A percentile compares a stretch with the other conserved stretches of the same genome.
These are phyloP conservation scores for Bassia scoparia DNA, from an alignment of 148 eudicot genomes.

Conservation along the genomic window DNA sequence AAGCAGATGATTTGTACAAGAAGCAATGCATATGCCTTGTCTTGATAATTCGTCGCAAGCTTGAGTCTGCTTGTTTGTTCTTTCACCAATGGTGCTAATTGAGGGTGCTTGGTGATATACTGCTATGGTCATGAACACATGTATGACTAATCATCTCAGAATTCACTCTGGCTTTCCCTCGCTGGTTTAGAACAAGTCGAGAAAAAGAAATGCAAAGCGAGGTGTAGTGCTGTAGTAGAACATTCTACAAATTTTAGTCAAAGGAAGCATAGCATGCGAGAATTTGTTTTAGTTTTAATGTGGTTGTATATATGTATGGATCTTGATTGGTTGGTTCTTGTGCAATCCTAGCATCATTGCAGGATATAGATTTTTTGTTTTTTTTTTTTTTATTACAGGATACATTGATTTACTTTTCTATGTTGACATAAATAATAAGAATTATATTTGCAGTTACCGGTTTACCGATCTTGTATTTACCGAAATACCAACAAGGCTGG, in stretches of 20 bases:
- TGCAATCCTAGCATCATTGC: background rate
- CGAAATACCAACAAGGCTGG: too few relatives aligned
- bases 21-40: background rate
- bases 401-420: too few relatives aligned
- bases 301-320: background rate
- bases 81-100: background rate
- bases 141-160: background rate
- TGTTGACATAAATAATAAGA: too few relatives aligned
- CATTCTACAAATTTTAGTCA: background rate
- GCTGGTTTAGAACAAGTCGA: background rate
- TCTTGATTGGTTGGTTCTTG: background rate
- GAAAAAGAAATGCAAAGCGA: background rate
- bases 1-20: conserved; percentile 13
- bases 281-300: background rate
- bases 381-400: too few relatives aligned
- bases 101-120: too few relatives aligned
- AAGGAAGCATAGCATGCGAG: background rate
- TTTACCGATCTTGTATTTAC: too few relatives aligned
- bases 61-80: background rate
- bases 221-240: background rate
- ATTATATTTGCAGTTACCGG: too few relatives aligned
- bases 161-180: background rate
- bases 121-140: background rate
- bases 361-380: too few relatives aligned
- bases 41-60: background rate